Evolutionary conservation across 2,329 filamentous ascomycete species (phyloP).

Genomic region (Amesomyces nigricolor): DNA sequence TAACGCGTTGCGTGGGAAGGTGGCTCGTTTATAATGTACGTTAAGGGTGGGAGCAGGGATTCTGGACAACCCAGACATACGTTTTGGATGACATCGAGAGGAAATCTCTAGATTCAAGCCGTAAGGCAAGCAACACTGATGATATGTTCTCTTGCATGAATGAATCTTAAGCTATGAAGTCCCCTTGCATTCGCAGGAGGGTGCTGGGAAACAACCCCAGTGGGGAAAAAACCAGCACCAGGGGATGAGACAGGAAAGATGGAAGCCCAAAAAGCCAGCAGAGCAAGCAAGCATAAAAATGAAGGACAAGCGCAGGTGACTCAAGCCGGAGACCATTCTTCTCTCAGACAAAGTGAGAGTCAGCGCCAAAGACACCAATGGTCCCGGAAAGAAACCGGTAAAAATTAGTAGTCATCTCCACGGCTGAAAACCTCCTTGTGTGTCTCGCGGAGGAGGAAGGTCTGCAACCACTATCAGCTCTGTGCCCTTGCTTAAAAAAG

Average conservation of each 20-base stretch:
- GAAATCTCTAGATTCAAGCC: too few species aligned
- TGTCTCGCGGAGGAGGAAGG: slow-evolving; percentile 68
- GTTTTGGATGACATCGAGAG: too few species aligned
- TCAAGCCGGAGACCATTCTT: too few species aligned
- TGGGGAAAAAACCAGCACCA: slow-evolving; percentile 14
- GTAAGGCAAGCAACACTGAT: too few species aligned
- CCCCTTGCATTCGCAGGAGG: slow-evolving; percentile 14
- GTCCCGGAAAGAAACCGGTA: neutral
- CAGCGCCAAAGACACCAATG: too few species aligned
- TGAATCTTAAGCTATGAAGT: neutral
- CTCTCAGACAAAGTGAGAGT: too few species aligned
- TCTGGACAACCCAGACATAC: too few species aligned
- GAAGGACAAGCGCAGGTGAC: too few species aligned
- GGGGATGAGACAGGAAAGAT: neutral
- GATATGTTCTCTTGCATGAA: too few species aligned
- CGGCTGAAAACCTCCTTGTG: slow-evolving; percentile 85
- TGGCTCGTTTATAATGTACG: too few species aligned
- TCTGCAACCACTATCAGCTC: slow-evolving; percentile 40
- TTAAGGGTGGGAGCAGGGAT: too few species aligned
- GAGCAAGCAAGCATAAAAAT: neutral
- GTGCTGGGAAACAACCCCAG: slow-evolving; percentile 14
- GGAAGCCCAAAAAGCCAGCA: neutral
- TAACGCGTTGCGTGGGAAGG: too few species aligned
- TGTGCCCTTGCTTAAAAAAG: neutral
- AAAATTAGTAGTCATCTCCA: slow-evolving; percentile 69